These are phyloP conservation scores for Gastrolobium bilobum DNA, from an alignment of 306 rosid species.

Conservation along the genomic window DNA sequence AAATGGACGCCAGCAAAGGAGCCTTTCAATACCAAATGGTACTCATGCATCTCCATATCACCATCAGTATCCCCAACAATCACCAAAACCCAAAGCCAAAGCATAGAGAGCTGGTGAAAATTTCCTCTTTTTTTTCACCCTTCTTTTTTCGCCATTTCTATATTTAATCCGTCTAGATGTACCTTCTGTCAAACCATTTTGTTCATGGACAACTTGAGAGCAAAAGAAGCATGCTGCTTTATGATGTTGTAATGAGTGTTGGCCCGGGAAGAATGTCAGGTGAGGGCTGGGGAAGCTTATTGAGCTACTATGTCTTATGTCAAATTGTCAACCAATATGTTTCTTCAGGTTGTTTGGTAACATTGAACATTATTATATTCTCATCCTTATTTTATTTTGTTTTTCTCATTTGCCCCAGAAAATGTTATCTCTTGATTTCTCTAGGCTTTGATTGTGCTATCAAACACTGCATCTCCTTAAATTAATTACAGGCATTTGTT, in stretches of 20 bases:
- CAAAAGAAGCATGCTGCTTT: constrained; percentile 64
- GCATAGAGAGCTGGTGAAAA: constrained; percentile 63
- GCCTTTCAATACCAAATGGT: constrained; percentile 81
- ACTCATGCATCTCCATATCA: constrained; percentile 91
- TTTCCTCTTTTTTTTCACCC: constrained; percentile 50
- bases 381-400: constrained; percentile 44
- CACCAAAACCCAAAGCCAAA: constrained; percentile 91
- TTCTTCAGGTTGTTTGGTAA: constrained; percentile 54
- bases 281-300: constrained; percentile 53
- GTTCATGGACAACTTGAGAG: constrained; percentile 67
- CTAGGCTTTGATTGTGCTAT: constrained; percentile 41
- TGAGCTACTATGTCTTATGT: constrained; percentile 52
- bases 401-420: constrained; percentile 39
- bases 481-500: constrained; percentile 47
- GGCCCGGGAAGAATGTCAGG: constrained; percentile 55
- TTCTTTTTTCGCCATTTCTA: constrained; percentile 30
- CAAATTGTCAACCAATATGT: constrained; percentile 53
- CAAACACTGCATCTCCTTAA: constrained; percentile 24
- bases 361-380: constrained; percentile 49
- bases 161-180: constrained; percentile 55
- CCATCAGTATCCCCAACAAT: constrained; percentile 78
- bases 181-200: constrained; percentile 64
- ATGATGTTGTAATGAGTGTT: constrained; percentile 61
- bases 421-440: constrained; percentile 34
- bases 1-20: constrained; percentile 80